phyloP scores from a whole-genome alignment of 129 eudicot species.

The Artemisia tridentata region DNA sequence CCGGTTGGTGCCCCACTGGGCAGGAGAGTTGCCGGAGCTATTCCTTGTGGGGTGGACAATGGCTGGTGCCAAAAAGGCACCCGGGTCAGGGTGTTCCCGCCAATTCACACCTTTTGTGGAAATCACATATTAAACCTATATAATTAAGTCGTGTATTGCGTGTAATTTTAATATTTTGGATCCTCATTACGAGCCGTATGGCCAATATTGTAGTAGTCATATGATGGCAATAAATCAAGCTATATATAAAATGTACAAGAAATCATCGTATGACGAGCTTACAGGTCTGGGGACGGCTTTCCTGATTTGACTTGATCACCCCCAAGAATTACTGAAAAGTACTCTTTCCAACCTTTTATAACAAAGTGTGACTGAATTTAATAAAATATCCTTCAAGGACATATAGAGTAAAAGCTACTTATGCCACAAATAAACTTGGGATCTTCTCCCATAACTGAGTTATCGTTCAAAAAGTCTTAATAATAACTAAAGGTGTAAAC shows the following conservation, averaged over 20 bases:
- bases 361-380: conserved; percentile 11
- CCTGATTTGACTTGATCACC: conserved; percentile 89
- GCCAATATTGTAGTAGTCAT: too few relatives aligned
- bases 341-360: conserved; percentile 66
- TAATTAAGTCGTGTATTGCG: too few relatives aligned
- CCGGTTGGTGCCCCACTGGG: too few relatives aligned
- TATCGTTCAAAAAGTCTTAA: conserved; percentile 1
- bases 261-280: conserved; percentile 30
- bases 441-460: not conserved
- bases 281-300: conserved; percentile 91
- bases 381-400: not conserved
- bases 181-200: too few relatives aligned
- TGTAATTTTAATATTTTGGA: too few relatives aligned
- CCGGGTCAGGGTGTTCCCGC: too few relatives aligned
- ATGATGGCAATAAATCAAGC: not conserved
- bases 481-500: not conserved
- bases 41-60: too few relatives aligned
- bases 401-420: not conserved
- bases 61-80: too few relatives aligned
- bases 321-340: conserved; percentile 68
- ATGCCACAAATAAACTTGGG: not conserved
- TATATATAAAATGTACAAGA: not conserved
- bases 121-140: not conserved
- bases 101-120: too few relatives aligned
- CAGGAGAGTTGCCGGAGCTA: too few relatives aligned